Conservation (phyloP, 2,329 filamentous ascomycete genomes). For the Sphaerostilbella broomeana region DNA sequence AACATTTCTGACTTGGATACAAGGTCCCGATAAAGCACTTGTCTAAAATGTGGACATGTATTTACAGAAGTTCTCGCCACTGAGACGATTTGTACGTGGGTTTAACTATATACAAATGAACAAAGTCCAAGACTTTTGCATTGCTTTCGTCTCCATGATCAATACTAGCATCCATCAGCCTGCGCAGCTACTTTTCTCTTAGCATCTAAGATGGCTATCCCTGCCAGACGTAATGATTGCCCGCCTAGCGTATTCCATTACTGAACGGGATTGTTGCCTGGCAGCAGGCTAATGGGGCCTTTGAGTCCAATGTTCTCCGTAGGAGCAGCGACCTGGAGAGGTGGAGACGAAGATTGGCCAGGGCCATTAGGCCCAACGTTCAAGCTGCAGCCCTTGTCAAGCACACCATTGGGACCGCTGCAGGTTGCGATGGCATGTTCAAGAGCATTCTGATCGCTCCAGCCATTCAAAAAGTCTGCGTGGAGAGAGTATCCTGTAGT, state of each 20-base stretch:
- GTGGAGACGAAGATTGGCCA: slow-evolving; percentile 16
- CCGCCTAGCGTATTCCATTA: too few relatives aligned
- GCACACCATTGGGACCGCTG: slow-evolving; percentile 20
- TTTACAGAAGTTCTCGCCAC: too few relatives aligned
- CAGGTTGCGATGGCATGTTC: slow-evolving; percentile 22
- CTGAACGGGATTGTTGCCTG: slow-evolving; percentile 23
- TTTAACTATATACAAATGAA: too few relatives aligned
- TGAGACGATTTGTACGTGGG: too few relatives aligned
- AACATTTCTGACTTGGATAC: too few relatives aligned
- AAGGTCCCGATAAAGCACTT: too few relatives aligned
- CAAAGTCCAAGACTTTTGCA: too few relatives aligned
- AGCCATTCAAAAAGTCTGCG: slow-evolving; percentile 26
- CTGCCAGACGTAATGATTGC: too few relatives aligned
- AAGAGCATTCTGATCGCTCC: slow-evolving; percentile 23
- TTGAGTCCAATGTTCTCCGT: slow-evolving; percentile 21
- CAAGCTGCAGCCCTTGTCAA: slow-evolving; percentile 20
- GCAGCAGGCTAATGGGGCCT: slow-evolving; percentile 19
- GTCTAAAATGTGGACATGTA: too few relatives aligned
- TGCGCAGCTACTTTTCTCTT: too few relatives aligned
- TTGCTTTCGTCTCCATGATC: too few relatives aligned
- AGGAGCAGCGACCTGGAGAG: slow-evolving; percentile 17
- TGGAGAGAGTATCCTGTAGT: slow-evolving; percentile 24
- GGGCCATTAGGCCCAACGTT: slow-evolving; percentile 21
- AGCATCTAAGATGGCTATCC: neutral
- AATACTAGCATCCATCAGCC: too few relatives aligned